Conservation (phyloP, 768 basidiomycete species). For the Rossbeevera mucosa region DNA sequence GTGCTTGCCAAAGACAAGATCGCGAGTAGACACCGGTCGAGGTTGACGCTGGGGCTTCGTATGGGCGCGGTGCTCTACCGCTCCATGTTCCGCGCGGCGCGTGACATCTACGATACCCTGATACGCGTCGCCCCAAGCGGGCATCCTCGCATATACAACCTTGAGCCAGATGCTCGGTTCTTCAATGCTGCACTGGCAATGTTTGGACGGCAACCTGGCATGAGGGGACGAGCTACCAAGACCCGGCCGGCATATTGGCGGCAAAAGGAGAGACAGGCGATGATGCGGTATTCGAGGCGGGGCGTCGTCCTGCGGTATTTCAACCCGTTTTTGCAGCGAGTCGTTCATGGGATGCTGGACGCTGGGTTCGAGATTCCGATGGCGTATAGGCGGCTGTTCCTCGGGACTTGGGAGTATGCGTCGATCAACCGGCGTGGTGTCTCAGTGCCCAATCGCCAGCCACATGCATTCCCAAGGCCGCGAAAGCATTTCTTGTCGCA, state of each 20-base stretch:
- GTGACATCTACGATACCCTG: slow-evolving; percentile 24
- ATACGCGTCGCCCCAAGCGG: slow-evolving; percentile 19
- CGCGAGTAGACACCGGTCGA: slow-evolving; percentile 20
- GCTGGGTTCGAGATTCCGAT: slow-evolving; percentile 39
- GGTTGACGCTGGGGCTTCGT: slow-evolving; percentile 28
- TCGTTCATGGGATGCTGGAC: slow-evolving; percentile 37
- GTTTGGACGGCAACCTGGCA: slow-evolving; percentile 28
- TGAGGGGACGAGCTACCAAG: slow-evolving; percentile 14
- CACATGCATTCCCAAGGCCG: slow-evolving; percentile 23
- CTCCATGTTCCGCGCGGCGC: slow-evolving; percentile 34
- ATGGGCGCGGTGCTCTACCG: slow-evolving; percentile 32
- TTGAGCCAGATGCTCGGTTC: slow-evolving; percentile 57
- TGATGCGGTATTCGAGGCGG: slow-evolving; percentile 22
- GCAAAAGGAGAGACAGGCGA: slow-evolving; percentile 27
- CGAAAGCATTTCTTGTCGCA: slow-evolving; percentile 22
- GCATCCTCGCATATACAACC: slow-evolving; percentile 32
- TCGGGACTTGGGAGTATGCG: slow-evolving; percentile 30
- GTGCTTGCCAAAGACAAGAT: slow-evolving; percentile 22
- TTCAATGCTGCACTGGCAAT: slow-evolving; percentile 59
- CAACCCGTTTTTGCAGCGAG: slow-evolving; percentile 34
- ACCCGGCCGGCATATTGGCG: slow-evolving; percentile 26
- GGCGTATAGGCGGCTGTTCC: slow-evolving; percentile 37
- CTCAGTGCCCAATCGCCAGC: slow-evolving; percentile 20
- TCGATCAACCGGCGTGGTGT: slow-evolving; percentile 14
- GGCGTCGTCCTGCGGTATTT: slow-evolving; percentile 25